Percentiles rank a stretch among this genome's conserved stretches.
phyloP scores from a whole-genome alignment of 2,329 filamentous ascomycete species.

The Fusarium oligoseptatum region DNA sequence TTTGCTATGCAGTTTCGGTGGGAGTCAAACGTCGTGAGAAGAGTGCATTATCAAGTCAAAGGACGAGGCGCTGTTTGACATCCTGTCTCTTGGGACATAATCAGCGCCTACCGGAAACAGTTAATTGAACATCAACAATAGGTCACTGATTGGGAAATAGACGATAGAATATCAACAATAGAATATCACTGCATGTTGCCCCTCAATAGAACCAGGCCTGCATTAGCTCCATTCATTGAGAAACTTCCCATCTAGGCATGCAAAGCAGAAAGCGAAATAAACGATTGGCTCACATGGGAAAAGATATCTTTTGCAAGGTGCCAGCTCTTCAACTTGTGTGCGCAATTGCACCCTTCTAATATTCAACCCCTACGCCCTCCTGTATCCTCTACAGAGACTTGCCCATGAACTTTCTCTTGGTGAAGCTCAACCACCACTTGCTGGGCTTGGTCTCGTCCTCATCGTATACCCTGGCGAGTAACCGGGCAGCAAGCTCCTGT shows the following conservation, averaged over 20 bases:
- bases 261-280: constrained; percentile 10
- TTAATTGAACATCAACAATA: background rate
- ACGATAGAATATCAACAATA: constrained; percentile 5
- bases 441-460: constrained; percentile 79
- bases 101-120: background rate
- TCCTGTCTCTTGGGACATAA: background rate
- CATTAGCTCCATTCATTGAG: constrained; percentile 23
- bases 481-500: constrained; percentile 86
- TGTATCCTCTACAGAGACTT: constrained; percentile 76
- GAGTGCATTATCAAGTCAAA: background rate
- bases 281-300: constrained; percentile 4
- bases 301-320: constrained; percentile 37
- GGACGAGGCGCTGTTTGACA: background rate
- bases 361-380: constrained; percentile 9
- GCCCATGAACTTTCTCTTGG: constrained; percentile 99
- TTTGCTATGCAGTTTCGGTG: background rate
- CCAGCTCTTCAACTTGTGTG: constrained; percentile 32
- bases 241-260: constrained; percentile 1
- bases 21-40: background rate
- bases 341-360: constrained; percentile 41
- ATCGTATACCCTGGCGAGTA: constrained; percentile 89
- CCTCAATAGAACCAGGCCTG: constrained; percentile 31
- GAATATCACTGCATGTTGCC: constrained; percentile 35
- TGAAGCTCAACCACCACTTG: constrained; percentile 99
- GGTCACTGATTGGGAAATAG: background rate